Percentiles rank a stretch among this genome's conserved stretches.
phyloP scores from a whole-genome alignment of 139 green algal genomes.

The Zygnema circumcarinatum region DNA sequence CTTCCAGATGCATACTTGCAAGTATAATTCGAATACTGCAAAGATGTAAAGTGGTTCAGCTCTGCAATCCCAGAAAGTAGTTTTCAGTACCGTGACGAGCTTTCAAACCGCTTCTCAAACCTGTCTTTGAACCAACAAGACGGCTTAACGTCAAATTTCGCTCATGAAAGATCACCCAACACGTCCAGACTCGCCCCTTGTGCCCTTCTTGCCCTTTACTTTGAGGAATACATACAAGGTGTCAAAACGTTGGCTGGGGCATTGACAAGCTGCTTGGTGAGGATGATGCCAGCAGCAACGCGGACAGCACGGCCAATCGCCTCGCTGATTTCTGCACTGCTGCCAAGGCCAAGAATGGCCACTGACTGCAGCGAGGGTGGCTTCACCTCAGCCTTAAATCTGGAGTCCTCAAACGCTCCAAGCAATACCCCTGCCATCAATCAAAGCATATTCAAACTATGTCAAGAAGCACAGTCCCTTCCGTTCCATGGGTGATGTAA shows the following conservation, averaged over 20 bases:
- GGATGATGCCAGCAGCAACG: constrained; percentile 55
- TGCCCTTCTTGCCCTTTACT: too few relatives aligned
- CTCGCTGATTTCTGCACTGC: constrained; percentile 6
- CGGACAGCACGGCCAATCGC: constrained; percentile 30
- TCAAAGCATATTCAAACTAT: not conserved
- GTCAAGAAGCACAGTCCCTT: not conserved
- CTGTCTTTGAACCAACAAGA: too few relatives aligned
- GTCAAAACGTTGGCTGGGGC: constrained; percentile 94
- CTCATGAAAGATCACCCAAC: too few relatives aligned
- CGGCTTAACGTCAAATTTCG: too few relatives aligned
- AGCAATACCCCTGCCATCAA: constrained; percentile 54
- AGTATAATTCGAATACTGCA: too few relatives aligned
- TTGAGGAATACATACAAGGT: constrained; percentile 67
- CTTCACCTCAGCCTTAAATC: constrained; percentile 84
- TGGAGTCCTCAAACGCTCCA: constrained; percentile 76
- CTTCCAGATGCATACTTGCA: too few relatives aligned
- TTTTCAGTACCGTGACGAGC: too few relatives aligned
- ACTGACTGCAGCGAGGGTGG: constrained; percentile 65
- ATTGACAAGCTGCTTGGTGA: constrained; percentile 88
- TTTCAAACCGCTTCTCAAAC: too few relatives aligned
- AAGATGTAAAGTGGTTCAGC: too few relatives aligned
- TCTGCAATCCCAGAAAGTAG: too few relatives aligned
- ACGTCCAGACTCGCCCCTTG: too few relatives aligned
- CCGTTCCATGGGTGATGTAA: not conserved
- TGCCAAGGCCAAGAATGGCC: constrained; percentile 66